Evolutionary conservation across 2,329 filamentous ascomycete genomes (phyloP), one percentile per base, ranked within the genome.

Genomic region (Tricladium varicosporioides): DNA sequence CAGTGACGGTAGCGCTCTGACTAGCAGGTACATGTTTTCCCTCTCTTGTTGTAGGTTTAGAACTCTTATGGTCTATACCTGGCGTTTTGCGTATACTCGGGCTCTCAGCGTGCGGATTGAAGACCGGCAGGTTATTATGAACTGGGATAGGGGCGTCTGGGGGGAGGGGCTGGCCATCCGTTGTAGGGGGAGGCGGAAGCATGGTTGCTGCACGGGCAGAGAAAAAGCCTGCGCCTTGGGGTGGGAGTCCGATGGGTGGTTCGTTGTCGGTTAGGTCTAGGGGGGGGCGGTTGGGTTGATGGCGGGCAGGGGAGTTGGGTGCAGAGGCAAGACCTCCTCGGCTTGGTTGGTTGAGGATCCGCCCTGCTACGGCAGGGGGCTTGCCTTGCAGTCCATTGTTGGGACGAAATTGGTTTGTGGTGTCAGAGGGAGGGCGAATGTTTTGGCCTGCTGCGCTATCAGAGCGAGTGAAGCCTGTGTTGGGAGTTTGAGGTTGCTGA

Each of bases 1-100:
- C 55, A n/a, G 60, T 54, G 18, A 73, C 71, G 36, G 55, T 59
- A 64, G 70, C 61, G n/a, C 22, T 27, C 7, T 27, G 22, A 27
- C 4, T 4, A 56, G 67, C 57, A 51, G 78, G 70, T 0, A 84
- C 75, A 57, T 85, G 81, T 60, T 81, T 76, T 0, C 78, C 74
- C 47, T 77, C 79, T 60, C 80, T 82, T 3, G 80, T 81, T 1
- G 96, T 75, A 0, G 92, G 91, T 52, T 87, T 86, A 4, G 89
- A 92, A 22, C 58, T 87, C 18, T 76, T 85, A 68, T 95, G 91
- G 67, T 97, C 91, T 42, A 97, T 82, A 2, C 92, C 92, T 0
- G 89, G 88, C 0, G 93, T 97, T 70, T 93, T 92, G 60, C 91
- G 84, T 68, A 96, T 92, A 0, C 92, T 94, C 0, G 92, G 92